phyloP scores from a whole-genome alignment of 768 basidiomycete genomes.

The Termitomyces sp. region DNA sequence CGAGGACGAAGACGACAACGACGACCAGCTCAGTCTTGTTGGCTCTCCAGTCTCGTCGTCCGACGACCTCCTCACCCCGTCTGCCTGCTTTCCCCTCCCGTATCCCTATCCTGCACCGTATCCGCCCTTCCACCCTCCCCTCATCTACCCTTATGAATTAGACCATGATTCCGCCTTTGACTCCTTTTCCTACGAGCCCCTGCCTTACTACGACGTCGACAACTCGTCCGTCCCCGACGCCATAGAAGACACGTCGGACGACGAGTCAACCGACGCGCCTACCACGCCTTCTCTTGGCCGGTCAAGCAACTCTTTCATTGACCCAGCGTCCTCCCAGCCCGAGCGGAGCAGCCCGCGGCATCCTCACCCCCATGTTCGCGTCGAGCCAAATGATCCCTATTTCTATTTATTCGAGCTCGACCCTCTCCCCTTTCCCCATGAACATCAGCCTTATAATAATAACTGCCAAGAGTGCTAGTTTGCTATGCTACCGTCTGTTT shows the following conservation, averaged over 20 bases:
- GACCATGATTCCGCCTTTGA: slow-evolving; percentile 33
- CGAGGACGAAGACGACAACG: slow-evolving; percentile 51
- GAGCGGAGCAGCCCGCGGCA: slow-evolving; percentile 45
- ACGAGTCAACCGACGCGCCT: slow-evolving; percentile 64
- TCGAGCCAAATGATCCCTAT: slow-evolving; percentile 52
- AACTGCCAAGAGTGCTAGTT: slow-evolving; percentile 61
- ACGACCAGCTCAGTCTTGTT: slow-evolving; percentile 56
- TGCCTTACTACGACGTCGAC: slow-evolving; percentile 65
- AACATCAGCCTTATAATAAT: slow-evolving; percentile 46
- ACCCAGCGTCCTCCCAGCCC: slow-evolving; percentile 43
- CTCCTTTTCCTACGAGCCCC: slow-evolving; percentile 44
- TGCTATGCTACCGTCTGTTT: slow-evolving; percentile 22
- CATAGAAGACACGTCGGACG: slow-evolving; percentile 81
- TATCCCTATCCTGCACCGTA: slow-evolving; percentile 70
- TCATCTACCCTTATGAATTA: slow-evolving; percentile 46
- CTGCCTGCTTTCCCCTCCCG: slow-evolving; percentile 39
- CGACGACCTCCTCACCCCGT: slow-evolving; percentile 59
- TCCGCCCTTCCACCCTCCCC: slow-evolving; percentile 52
- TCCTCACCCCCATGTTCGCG: slow-evolving; percentile 52
- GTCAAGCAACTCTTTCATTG: slow-evolving; percentile 50
- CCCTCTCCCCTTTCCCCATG: slow-evolving; percentile 62
- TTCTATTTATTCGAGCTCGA: slow-evolving; percentile 66
- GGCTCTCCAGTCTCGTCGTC: slow-evolving; percentile 73
- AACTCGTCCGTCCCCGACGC: slow-evolving; percentile 71
- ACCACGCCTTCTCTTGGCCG: slow-evolving; percentile 56